Base-by-base conservation (phyloP, 1,139 yeast species). In the Casaregolazyma lundiana region DNA sequence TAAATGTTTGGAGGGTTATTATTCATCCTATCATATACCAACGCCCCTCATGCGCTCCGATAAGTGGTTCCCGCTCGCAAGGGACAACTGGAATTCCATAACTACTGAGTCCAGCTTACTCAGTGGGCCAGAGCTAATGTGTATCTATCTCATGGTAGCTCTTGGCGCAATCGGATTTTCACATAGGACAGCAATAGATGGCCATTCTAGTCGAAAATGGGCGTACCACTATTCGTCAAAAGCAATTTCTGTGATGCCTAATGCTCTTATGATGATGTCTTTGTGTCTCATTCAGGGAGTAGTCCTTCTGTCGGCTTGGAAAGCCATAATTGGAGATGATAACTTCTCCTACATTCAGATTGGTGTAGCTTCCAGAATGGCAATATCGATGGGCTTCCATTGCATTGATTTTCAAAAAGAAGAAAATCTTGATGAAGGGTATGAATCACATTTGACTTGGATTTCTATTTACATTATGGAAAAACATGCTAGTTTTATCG, bases 111-210 rank as follows among this genome's bases (percentile, higher is more conserved):
- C n/a, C 16, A 17, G n/a, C 21, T 46, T 3, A 20, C 30, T 15
- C 11, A 21, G 15, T 19, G 32, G n/a, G n/a, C n/a, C n/a, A 13
- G 49, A 46, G 32, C 34, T 46, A 6, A 16, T 35, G 21, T 37
- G 42, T 35, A 16, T 46, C 8, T 37, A 38, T 17, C 20, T 43
- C 7, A 46, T 46, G 18, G 34, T 46, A 7, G 40, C 44, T 9
- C 38, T 46, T 16, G 49, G 49, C 4, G 49, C 49, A 13, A 39
- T 19, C 21, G 24, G 40, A 2, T 39, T 44, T 24, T 46, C 46
- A 1, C 29, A 13, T 38, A 29, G n/a, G 6, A 17, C 9, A 9
- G 34, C 17, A 29, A 30, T 46, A 7, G 46, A 46, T n/a, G 41
- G 37, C 2, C 18, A 30, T 13, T 30, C 39, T 7, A 22, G 24